A percentile compares a stretch with the other conserved stretches of the same genome.
phyloP scores from a whole-genome alignment of 768 basidiomycete species.

The Serendipita sp. region DNA sequence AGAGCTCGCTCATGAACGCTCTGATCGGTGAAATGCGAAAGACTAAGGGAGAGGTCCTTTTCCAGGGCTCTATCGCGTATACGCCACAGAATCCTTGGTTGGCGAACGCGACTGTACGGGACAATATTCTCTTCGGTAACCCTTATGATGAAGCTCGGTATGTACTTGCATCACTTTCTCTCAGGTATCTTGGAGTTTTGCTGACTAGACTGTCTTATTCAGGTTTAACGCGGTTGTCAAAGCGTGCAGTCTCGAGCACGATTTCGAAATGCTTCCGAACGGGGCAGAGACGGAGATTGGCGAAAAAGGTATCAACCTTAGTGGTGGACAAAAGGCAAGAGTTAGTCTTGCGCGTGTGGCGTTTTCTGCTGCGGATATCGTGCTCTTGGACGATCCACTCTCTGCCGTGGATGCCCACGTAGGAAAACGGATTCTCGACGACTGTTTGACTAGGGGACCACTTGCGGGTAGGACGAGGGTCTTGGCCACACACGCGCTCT shows the following conservation, averaged over 20 bases:
- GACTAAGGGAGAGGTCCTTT: slow-evolving; percentile 32
- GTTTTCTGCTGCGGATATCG: slow-evolving; percentile 55
- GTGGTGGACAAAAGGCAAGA: slow-evolving; percentile 46
- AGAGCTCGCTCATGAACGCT: slow-evolving; percentile 40
- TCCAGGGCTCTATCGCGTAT: slow-evolving; percentile 40
- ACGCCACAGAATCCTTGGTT: slow-evolving; percentile 52
- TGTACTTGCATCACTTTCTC: background rate
- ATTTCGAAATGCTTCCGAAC: slow-evolving; percentile 52
- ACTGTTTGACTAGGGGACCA: slow-evolving; percentile 29
- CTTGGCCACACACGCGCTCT: slow-evolving; percentile 15
- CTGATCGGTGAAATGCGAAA: slow-evolving; percentile 54
- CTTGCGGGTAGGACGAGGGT: slow-evolving; percentile 17
- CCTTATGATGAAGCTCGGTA: slow-evolving; percentile 39
- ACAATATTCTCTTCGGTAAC: slow-evolving; percentile 63
- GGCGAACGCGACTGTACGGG: slow-evolving; percentile 45
- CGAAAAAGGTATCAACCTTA: slow-evolving; percentile 59
- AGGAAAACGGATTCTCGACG: slow-evolving; percentile 44
- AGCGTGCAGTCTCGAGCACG: slow-evolving; percentile 54
- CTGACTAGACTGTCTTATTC: background rate
- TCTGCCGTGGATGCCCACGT: slow-evolving; percentile 68
- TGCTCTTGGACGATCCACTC: slow-evolving; percentile 69
- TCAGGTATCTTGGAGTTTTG: background rate
- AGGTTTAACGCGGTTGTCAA: slow-evolving; percentile 41
- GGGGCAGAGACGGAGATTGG: slow-evolving; percentile 58
- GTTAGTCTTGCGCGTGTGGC: slow-evolving; percentile 61